A percentile compares a stretch with the other conserved stretches of the same genome.
Conservation (phyloP, 345 rosid species). For the Eucalyptus melliodora region DNA sequence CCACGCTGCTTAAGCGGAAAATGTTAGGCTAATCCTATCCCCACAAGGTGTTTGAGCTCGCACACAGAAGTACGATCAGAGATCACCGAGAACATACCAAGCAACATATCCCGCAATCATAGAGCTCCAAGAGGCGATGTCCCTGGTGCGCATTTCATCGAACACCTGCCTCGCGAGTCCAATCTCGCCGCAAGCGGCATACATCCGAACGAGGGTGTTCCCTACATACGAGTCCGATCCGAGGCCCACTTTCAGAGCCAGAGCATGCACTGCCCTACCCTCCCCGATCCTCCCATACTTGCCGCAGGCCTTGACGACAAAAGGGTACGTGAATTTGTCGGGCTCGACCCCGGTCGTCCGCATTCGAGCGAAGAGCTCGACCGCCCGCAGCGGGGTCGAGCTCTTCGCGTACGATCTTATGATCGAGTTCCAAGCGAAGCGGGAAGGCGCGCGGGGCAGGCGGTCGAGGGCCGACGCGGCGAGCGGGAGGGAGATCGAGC, state of each 20-base stretch:
- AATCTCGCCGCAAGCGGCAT: slow-evolving; percentile 10
- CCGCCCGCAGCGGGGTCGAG: neutral
- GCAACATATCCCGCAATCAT: slow-evolving; percentile 30
- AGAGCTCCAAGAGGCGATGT: slow-evolving; percentile 42
- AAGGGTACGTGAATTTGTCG: slow-evolving; percentile 12
- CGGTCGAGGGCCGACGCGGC: neutral
- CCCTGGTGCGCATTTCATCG: slow-evolving; percentile 19
- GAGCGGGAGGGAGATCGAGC: slow-evolving; percentile 2
- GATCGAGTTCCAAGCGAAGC: slow-evolving; percentile 11
- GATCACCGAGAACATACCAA: neutral
- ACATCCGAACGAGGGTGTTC: slow-evolving; percentile 15
- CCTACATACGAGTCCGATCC: slow-evolving; percentile 5
- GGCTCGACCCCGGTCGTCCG: neutral
- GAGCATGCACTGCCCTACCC: slow-evolving; percentile 3
- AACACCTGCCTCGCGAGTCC: slow-evolving; percentile 16
- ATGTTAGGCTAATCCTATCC: neutral
- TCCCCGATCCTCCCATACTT: neutral
- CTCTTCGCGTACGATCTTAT: slow-evolving; percentile 1
- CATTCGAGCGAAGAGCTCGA: slow-evolving; percentile 5
- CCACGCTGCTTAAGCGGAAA: neutral
- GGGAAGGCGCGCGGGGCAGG: slow-evolving; percentile 1
- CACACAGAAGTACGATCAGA: neutral
- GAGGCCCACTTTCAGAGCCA: slow-evolving; percentile 3
- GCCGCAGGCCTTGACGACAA: slow-evolving; percentile 15
- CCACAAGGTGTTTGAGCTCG: neutral